These are phyloP conservation scores for Microbotryum silenes-acaulis DNA, from an alignment of 1,284 basidiomycete species.

Conservation along the genomic window DNA sequence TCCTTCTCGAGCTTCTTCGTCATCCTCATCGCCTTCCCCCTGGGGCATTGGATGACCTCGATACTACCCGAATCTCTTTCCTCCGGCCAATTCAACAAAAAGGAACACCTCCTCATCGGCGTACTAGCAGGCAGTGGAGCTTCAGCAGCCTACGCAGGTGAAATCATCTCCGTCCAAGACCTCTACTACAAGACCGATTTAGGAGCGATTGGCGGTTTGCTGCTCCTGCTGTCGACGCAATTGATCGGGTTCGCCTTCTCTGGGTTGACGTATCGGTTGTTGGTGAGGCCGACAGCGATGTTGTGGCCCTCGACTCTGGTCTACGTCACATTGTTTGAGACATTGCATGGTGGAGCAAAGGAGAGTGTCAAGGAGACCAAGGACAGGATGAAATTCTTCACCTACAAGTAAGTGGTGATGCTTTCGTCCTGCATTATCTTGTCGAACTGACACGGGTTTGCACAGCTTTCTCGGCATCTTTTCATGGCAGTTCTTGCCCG, in stretches of 20 bases:
- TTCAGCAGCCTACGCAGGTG: constrained; percentile 37
- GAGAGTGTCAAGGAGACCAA: constrained; percentile 23
- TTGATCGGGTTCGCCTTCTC: constrained; percentile 50
- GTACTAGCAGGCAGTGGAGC: constrained; percentile 20
- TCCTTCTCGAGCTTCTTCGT: constrained; percentile 51
- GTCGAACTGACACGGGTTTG: background rate
- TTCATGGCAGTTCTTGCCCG: constrained; percentile 35
- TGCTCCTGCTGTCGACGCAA: constrained; percentile 51
- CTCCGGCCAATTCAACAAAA: constrained; percentile 48
- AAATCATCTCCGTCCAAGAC: constrained; percentile 39
- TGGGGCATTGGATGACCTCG: constrained; percentile 20
- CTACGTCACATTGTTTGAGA: constrained; percentile 41
- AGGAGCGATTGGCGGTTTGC: constrained; percentile 34
- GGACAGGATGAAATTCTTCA: constrained; percentile 34
- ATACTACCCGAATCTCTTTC: constrained; percentile 40
- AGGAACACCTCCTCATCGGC: constrained; percentile 41
- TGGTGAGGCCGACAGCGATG: constrained; percentile 39
- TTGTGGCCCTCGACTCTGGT: constrained; percentile 39
- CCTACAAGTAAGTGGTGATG: background rate
- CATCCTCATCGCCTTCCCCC: constrained; percentile 42
- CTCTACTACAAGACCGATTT: constrained; percentile 38
- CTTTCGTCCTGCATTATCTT: background rate
- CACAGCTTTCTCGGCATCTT: constrained; percentile 33
- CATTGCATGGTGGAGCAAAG: constrained; percentile 38
- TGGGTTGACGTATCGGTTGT: constrained; percentile 40